Base-by-base conservation (phyloP, 2,329 filamentous ascomycete species). In the Beauveria varroae region DNA sequence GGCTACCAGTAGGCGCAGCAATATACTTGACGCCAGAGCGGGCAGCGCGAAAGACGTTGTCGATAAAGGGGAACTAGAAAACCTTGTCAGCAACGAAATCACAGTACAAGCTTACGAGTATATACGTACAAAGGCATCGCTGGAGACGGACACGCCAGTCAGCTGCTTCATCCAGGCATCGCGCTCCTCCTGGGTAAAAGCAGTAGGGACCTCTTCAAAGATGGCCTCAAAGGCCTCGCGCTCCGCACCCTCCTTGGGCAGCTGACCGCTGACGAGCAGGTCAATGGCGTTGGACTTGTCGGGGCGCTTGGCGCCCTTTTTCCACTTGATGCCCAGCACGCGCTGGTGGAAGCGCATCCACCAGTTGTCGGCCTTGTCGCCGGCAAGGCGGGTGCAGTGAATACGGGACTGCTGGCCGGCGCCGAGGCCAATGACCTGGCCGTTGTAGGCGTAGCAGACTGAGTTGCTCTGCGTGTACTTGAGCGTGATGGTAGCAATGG, bases 391-490 rank as follows among this genome's bases (percentile, higher is more conserved):
- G 47, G 95, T 99, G 85, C 95, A 99, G 83, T 99, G 95, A 69
- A 99, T 99, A 68, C 95, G 89, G 64, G 91, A 96, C 79, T 99
- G 95, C 77, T 99, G 95, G 63, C 95, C 95, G 60, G 95, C 95
- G 66, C 95, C 95, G 61, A 99, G 86, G 66, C 95, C 95, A 68
- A 99, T 84, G 69, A 98, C 84, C 77, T 98, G 95, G 53, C 95
- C 95, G 70, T 96, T 93, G 65, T 91, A 82, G 60, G 95, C 93
- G 73, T 98, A 99, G 84, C 93, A 98, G 65, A 99, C 95, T 28
- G 93, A 97, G 85, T 99, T 99, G 73, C 92, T 96, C 79, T 99
- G 93, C 1, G 95, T 99, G 81, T 96, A 99, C 80, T 99, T 99
- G 69, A 98, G 83, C 40, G 95, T 92, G 71, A 99, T 97, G 61